Evolutionary conservation across 202 grass and related monocot species (phyloP).

Genomic region (Dendrocalamus latiflorus): DNA sequence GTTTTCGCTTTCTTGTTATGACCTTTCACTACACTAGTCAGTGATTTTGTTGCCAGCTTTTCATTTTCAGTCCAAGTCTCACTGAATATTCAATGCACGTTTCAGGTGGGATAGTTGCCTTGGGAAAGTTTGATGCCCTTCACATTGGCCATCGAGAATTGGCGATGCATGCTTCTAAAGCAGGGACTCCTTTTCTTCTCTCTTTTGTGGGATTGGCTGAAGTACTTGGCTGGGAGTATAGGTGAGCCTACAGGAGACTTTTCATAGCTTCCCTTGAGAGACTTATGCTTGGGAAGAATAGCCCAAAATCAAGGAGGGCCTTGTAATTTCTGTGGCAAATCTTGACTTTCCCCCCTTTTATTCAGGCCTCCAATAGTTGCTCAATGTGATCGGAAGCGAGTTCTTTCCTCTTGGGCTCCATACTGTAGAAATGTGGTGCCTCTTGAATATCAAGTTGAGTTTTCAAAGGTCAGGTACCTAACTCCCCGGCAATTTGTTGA

Average conservation of each 20-base stretch:
- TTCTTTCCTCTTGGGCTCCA: constrained; percentile 75
- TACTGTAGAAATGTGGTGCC: constrained; percentile 72
- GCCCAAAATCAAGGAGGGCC: neutral
- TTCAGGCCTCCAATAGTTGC: constrained; percentile 88
- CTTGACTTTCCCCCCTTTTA: neutral
- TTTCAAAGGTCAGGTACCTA: constrained; percentile 90
- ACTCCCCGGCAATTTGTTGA: constrained; percentile 94
- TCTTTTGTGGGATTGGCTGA: constrained; percentile 95
- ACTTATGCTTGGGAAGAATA: neutral
- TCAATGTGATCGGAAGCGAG: constrained; percentile 68
- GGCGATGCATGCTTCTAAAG: constrained; percentile 79
- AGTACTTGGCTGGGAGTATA: constrained; percentile 94
- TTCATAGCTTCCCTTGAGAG: neutral
- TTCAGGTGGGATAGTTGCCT: constrained; percentile 92
- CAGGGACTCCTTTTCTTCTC: constrained; percentile 81
- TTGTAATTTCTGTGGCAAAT: constrained; percentile 7
- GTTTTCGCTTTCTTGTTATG: neutral
- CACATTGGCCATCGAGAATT: constrained; percentile 90
- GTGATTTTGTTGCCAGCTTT: neutral
- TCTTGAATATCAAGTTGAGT: constrained; percentile 96
- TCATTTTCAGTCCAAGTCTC: constrained; percentile 12
- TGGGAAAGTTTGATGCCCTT: constrained; percentile 98
- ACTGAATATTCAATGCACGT: constrained; percentile 7
- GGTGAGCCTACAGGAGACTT: constrained; percentile 40
- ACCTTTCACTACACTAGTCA: neutral